These are phyloP conservation scores for Sodiomyces alkalinus DNA, from an alignment of 2,329 filamentous ascomycete genomes.

Conservation along the genomic window DNA sequence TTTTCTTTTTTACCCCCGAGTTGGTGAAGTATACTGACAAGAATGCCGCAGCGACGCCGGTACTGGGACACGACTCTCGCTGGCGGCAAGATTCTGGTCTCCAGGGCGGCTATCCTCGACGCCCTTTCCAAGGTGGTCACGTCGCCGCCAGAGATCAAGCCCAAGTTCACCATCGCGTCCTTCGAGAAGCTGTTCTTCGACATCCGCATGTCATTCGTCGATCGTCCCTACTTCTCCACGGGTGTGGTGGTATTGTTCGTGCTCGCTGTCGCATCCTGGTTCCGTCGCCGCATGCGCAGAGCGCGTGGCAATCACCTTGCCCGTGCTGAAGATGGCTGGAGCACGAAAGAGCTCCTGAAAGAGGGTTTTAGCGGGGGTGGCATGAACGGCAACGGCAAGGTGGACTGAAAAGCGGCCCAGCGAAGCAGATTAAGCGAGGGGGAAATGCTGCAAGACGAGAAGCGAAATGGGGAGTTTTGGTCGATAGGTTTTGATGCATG, in stretches of 20 bases:
- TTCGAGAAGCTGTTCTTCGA: constrained; percentile 60
- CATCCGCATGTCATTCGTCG: constrained; percentile 39
- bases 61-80: constrained; percentile 92
- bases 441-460: background rate
- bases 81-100: constrained; percentile 79
- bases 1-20: background rate
- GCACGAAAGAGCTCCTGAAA: constrained; percentile 41
- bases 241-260: constrained; percentile 42
- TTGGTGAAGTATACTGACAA: constrained; percentile 17
- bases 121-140: constrained; percentile 60
- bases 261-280: constrained; percentile 35
- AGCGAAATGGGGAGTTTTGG: background rate
- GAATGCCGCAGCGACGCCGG: constrained; percentile 54
- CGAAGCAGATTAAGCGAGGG: background rate
- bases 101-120: constrained; percentile 80
- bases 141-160: constrained; percentile 53
- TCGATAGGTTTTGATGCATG: too few relatives aligned
- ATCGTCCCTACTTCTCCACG: constrained; percentile 43
- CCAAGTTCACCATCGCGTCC: constrained; percentile 62
- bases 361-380: constrained; percentile 47
- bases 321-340: constrained; percentile 40
- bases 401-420: constrained; percentile 29
- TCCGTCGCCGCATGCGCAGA: constrained; percentile 38
- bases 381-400: constrained; percentile 31
- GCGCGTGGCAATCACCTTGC: constrained; percentile 40